phyloP scores from a whole-genome alignment of 1,139 yeast genomes.

The Zygoascus meyerae region DNA sequence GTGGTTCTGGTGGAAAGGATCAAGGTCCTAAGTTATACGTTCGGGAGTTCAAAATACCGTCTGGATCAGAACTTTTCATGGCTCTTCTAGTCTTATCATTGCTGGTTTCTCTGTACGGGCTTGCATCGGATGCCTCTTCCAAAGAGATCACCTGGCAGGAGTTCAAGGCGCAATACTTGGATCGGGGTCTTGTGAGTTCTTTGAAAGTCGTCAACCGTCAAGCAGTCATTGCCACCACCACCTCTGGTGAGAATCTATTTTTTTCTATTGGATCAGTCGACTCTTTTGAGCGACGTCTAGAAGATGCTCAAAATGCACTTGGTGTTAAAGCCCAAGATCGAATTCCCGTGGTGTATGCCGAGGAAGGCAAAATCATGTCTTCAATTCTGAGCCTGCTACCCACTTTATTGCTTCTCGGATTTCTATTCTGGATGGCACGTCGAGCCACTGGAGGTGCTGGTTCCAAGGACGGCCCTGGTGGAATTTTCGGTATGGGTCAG shows the following conservation, averaged over 20 bases:
- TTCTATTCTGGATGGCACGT: slow-evolving; percentile 42
- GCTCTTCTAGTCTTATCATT: slow-evolving; percentile 30
- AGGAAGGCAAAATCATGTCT: slow-evolving; percentile 59
- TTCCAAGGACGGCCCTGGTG: slow-evolving; percentile 40
- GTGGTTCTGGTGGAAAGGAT: slow-evolving; percentile 15
- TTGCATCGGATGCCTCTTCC: slow-evolving; percentile 33
- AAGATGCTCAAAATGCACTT: slow-evolving; percentile 63
- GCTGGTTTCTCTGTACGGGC: slow-evolving; percentile 23
- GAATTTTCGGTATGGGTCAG: slow-evolving; percentile 60
- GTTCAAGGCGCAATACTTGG: slow-evolving; percentile 75
- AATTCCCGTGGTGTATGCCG: slow-evolving; percentile 76
- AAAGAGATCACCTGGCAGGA: slow-evolving; percentile 76
- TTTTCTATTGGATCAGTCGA: slow-evolving; percentile 92
- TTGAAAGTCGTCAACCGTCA: slow-evolving; percentile 47
- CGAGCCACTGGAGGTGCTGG: slow-evolving; percentile 30
- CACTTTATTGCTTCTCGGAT: slow-evolving; percentile 66
- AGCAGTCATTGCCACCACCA: slow-evolving; percentile 10
- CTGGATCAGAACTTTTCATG: slow-evolving; percentile 23
- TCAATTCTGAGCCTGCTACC: slow-evolving; percentile 74
- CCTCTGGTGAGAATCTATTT: slow-evolving; percentile 34
- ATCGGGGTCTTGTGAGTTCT: slow-evolving; percentile 74
- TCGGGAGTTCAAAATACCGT: slow-evolving; percentile 14
- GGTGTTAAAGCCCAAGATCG: slow-evolving; percentile 58
- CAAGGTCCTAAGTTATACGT: slow-evolving; percentile 16
- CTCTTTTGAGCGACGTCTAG: slow-evolving; percentile 79